These are phyloP conservation scores for Eucalyptus victrix DNA, from an alignment of 345 rosid genomes.

Conservation along the genomic window DNA sequence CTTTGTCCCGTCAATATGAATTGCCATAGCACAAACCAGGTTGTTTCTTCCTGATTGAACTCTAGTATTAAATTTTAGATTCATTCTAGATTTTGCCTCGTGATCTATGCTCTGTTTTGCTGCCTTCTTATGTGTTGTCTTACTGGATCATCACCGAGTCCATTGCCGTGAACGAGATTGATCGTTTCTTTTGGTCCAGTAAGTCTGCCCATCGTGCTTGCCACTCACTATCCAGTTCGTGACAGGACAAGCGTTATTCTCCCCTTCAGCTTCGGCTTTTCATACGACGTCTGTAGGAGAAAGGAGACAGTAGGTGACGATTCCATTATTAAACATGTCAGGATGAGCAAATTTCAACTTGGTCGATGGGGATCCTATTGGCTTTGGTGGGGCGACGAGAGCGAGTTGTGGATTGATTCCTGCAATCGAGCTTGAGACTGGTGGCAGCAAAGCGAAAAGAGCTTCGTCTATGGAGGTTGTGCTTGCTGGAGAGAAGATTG, in stretches of 20 bases:
- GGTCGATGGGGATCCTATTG: neutral
- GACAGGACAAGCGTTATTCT: neutral
- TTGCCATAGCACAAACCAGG: neutral
- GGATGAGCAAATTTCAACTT: neutral
- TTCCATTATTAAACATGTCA: neutral
- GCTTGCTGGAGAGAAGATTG: neutral
- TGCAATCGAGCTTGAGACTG: neutral
- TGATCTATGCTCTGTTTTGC: neutral
- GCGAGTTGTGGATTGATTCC: neutral
- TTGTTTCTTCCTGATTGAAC: neutral
- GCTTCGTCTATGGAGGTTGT: neutral
- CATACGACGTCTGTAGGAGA: fast-evolving
- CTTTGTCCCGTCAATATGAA: neutral
- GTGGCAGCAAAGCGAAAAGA: fast-evolving
- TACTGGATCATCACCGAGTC: neutral
- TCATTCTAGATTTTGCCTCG: neutral
- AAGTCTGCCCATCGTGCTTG: neutral
- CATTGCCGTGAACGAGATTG: neutral
- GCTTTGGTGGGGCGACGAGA: neutral
- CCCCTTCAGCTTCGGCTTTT: neutral
- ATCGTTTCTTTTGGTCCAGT: neutral
- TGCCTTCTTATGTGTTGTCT: neutral
- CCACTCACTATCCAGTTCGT: neutral
- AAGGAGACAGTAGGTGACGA: neutral
- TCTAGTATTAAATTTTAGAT: neutral